phyloP scores from a whole-genome alignment of 208 protist genomes.

The Entamoeba histolytica region DNA sequence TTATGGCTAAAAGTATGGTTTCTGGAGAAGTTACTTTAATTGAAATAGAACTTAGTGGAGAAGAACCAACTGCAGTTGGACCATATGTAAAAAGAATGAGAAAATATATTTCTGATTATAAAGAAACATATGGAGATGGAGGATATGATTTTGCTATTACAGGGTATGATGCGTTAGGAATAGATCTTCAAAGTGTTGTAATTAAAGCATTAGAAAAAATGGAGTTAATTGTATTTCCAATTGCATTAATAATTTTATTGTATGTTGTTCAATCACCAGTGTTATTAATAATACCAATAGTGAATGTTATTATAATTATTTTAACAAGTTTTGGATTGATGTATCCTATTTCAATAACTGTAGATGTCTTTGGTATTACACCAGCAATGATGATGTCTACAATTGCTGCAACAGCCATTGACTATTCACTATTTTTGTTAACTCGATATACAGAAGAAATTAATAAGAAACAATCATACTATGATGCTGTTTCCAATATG shows the following conservation, averaged over 20 bases:
- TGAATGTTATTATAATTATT: background rate
- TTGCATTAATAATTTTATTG: background rate
- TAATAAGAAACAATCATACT: background rate
- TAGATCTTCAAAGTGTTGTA: background rate
- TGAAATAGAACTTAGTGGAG: background rate
- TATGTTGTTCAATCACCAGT: background rate
- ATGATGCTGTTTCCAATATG: constrained; percentile 23
- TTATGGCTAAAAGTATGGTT: background rate
- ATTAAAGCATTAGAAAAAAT: background rate
- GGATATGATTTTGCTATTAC: background rate
- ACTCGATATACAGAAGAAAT: constrained; percentile 38
- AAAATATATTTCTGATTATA: background rate
- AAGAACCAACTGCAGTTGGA: background rate
- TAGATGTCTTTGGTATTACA: background rate
- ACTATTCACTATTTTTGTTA: constrained; percentile 39
- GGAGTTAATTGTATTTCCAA: background rate
- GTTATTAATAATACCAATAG: background rate
- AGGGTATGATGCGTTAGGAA: background rate
- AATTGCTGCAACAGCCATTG: background rate
- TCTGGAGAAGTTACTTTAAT: background rate
- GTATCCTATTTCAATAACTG: background rate
- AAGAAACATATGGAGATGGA: background rate
- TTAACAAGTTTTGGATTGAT: background rate
- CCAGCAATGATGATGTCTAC: background rate
- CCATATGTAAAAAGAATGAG: background rate